Percentiles rank a stretch among this genome's conserved stretches.
Evolutionary conservation across 2,329 filamentous ascomycete species (phyloP).

Genomic region (Clonostachys rhizophaga): DNA sequence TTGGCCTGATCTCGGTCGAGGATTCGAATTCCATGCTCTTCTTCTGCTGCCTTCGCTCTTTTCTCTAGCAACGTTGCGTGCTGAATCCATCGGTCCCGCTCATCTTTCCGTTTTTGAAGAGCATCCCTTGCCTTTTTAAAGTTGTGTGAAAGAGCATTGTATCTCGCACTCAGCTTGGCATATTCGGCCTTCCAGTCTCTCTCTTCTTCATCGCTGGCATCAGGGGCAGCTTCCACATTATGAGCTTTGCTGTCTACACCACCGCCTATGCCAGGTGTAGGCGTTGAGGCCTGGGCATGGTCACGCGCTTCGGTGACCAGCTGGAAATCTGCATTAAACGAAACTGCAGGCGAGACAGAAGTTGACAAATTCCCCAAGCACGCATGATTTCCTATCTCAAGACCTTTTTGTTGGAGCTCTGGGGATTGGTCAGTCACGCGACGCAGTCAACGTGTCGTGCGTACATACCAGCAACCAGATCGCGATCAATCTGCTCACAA

Average conservation of each 20-base stretch:
- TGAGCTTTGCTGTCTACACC: not conserved
- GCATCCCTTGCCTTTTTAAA: slow-evolving; percentile 33
- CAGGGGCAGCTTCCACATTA: not conserved
- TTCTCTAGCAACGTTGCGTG: slow-evolving; percentile 36
- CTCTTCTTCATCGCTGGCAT: slow-evolving; percentile 2
- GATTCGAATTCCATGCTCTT: slow-evolving; percentile 24
- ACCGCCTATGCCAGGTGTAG: not conserved
- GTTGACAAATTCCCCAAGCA: not conserved
- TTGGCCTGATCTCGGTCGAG: slow-evolving; percentile 5
- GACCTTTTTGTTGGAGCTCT: no score
- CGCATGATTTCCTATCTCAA: not conserved
- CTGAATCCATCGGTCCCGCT: slow-evolving; percentile 37
- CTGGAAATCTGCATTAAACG: not conserved
- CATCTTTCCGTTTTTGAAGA: slow-evolving; percentile 31
- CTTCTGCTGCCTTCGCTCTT: slow-evolving; percentile 36
- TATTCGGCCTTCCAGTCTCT: slow-evolving; percentile 23
- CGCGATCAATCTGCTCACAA: slow-evolving; percentile 32
- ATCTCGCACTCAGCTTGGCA: slow-evolving; percentile 29
- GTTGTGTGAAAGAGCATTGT: slow-evolving; percentile 30
- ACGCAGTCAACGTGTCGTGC: no score
- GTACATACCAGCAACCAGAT: slow-evolving; percentile 25
- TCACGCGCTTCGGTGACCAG: not conserved
- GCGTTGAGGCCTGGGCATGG: not conserved
- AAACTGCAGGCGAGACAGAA: not conserved
- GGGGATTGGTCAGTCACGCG: no score